phyloP scores from a whole-genome alignment of 352 stramenopile genomes.

The Phytophthora foliorum region DNA sequence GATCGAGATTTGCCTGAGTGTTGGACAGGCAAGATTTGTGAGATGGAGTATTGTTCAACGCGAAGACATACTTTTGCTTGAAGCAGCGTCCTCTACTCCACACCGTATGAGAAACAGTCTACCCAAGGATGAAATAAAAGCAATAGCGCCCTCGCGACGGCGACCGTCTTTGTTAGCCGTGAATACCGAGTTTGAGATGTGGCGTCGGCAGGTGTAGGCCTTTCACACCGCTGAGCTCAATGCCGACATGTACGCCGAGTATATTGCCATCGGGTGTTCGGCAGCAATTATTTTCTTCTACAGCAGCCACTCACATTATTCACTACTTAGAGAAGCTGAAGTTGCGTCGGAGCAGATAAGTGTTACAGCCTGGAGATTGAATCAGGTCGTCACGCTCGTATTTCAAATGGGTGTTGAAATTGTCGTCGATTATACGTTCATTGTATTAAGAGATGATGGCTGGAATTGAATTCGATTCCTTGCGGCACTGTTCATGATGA shows the following conservation, averaged over 20 bases:
- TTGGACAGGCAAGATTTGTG: conserved; percentile 32
- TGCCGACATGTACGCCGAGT: conserved; percentile 47
- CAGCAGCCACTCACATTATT: conserved; percentile 36
- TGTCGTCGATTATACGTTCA: conserved; percentile 32
- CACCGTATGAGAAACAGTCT: background rate
- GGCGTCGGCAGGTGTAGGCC: conserved; percentile 15
- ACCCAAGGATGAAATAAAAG: background rate
- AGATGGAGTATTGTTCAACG: conserved; percentile 19
- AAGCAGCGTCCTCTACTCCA: background rate
- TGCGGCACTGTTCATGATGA: conserved; percentile 39
- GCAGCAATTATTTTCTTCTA: conserved; percentile 42
- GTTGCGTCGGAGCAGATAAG: background rate
- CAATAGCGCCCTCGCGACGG: background rate
- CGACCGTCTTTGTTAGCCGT: background rate
- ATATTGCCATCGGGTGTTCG: conserved; percentile 48
- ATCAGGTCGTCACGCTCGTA: conserved; percentile 7
- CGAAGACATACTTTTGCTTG: background rate
- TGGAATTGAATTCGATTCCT: conserved; percentile 37
- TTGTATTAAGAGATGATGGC: conserved; percentile 24
- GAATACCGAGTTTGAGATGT: conserved; percentile 15
- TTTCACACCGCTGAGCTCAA: conserved; percentile 29
- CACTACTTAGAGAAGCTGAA: conserved; percentile 17
- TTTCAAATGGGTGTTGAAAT: conserved; percentile 25
- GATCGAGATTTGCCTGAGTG: conserved; percentile 38
- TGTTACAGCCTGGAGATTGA: background rate